A percentile compares a stretch with the other conserved stretches of the same genome.
phyloP scores from a whole-genome alignment of 2,329 filamentous ascomycete species.

The Coniochaeta hoffmannii region DNA sequence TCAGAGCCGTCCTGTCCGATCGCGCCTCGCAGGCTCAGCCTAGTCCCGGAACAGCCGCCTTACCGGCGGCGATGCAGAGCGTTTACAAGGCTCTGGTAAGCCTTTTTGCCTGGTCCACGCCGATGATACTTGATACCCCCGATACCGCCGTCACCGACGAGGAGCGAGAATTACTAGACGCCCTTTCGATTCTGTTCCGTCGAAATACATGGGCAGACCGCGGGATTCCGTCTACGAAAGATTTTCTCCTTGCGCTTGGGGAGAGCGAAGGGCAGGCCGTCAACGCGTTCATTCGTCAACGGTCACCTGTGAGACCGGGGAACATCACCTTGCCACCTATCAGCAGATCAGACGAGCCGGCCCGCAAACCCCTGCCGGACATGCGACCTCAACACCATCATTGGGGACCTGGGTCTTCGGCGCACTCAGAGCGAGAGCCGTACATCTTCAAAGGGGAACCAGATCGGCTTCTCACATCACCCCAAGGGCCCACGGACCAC shows the following conservation, averaged over 20 bases:
- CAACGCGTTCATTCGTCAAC: conserved; percentile 34
- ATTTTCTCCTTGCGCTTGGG: conserved; percentile 41
- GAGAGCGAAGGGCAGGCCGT: conserved; percentile 28
- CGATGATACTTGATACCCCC: conserved; percentile 36
- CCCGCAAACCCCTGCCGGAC: conserved; percentile 29
- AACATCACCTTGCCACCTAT: conserved; percentile 24
- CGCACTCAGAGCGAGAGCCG: conserved; percentile 18
- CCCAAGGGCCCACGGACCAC: conserved; percentile 19
- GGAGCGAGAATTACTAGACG: conserved; percentile 35
- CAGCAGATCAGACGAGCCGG: conserved; percentile 22
- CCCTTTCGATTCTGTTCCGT: conserved; percentile 36
- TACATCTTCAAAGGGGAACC: conserved; percentile 18
- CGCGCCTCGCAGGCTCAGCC: conserved; percentile 24
- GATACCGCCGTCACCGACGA: conserved; percentile 33
- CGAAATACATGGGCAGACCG: conserved; percentile 38
- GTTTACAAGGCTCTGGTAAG: conserved; percentile 45
- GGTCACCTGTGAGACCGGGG: conserved; percentile 23
- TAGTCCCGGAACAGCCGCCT: conserved; percentile 15
- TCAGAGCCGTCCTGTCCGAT: conserved; percentile 44
- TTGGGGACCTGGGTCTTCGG: conserved; percentile 21
- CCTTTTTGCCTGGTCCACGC: conserved; percentile 35
- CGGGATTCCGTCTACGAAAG: conserved; percentile 37
- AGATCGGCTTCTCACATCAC: conserved; percentile 23
- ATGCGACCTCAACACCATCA: conserved; percentile 29
- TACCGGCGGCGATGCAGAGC: conserved; percentile 32